phyloP scores from a whole-genome alignment of 352 stramenopile species.

The Phytophthora rubi region DNA sequence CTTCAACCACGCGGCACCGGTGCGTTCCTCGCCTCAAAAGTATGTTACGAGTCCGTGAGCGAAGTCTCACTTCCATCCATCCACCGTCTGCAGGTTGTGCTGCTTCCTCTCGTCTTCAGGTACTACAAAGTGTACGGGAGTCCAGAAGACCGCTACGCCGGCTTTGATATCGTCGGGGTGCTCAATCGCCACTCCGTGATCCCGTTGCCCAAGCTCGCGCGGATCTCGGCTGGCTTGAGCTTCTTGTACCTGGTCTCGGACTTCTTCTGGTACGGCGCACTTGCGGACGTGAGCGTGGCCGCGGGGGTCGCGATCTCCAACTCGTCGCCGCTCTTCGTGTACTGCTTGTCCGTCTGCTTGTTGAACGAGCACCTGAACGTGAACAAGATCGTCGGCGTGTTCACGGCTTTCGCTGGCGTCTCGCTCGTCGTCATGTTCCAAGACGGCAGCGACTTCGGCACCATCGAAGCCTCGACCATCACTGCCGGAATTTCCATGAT shows the following conservation, averaged over 20 bases:
- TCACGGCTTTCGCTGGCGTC: slow-evolving; percentile 54
- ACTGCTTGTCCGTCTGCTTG: slow-evolving; percentile 73
- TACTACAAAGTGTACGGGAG: slow-evolving; percentile 45
- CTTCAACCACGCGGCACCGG: slow-evolving; percentile 57
- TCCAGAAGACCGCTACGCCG: slow-evolving; percentile 25
- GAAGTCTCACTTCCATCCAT: not conserved
- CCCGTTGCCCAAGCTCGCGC: slow-evolving; percentile 35
- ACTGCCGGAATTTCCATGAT: slow-evolving; percentile 53
- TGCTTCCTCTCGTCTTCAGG: slow-evolving; percentile 44
- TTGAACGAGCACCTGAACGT: slow-evolving; percentile 50
- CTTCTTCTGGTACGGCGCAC: slow-evolving; percentile 67
- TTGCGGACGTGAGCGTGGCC: slow-evolving; percentile 54
- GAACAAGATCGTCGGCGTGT: slow-evolving; percentile 53
- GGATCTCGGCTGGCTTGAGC: slow-evolving; percentile 49
- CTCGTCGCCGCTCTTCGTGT: slow-evolving; percentile 66
- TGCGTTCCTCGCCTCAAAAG: slow-evolving; percentile 9
- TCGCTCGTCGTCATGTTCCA: slow-evolving; percentile 60
- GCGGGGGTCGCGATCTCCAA: slow-evolving; percentile 65
- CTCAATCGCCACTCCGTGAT: slow-evolving; percentile 52
- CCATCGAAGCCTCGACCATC: slow-evolving; percentile 44
- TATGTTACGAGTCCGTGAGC: no score
- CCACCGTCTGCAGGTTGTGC: slow-evolving; percentile 31
- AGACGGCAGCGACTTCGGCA: slow-evolving; percentile 40
- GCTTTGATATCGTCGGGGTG: slow-evolving; percentile 27
- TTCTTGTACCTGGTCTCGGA: slow-evolving; percentile 53